Percentiles rank a stretch among this genome's conserved stretches.
Evolutionary conservation across 169 alveolate genomes (phyloP).

Genomic region (Babesia sp.): DNA sequence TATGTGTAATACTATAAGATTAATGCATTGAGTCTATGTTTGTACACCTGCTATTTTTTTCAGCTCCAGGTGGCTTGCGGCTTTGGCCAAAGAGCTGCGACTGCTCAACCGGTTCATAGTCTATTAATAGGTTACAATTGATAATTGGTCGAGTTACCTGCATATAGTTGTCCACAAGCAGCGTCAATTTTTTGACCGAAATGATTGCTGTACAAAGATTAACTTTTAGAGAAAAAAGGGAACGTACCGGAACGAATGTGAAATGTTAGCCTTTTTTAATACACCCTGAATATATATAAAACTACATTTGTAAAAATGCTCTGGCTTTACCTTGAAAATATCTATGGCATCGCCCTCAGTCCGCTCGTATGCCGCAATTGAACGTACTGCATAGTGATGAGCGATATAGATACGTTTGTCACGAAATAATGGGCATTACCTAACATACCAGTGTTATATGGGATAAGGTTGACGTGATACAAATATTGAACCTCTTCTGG

Average conservation of each 20-base stretch:
- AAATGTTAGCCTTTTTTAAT: constrained; percentile 43
- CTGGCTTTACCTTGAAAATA: constrained; percentile 24
- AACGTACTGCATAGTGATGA: constrained; percentile 18
- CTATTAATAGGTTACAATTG: background rate
- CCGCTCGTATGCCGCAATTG: constrained; percentile 33
- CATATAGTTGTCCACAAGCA: constrained; percentile 84
- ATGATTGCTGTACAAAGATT: constrained; percentile 64
- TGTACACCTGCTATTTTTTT: background rate
- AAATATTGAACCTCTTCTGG: constrained; percentile 69
- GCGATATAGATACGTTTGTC: background rate
- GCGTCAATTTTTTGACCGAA: constrained; percentile 83
- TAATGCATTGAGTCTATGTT: background rate
- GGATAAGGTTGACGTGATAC: constrained; percentile 73
- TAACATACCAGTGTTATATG: constrained; percentile 71
- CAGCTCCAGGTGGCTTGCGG: background rate
- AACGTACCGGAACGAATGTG: constrained; percentile 47
- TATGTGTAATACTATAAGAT: background rate
- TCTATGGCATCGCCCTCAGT: constrained; percentile 41
- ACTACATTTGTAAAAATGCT: background rate
- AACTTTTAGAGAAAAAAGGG: background rate
- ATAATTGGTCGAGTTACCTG: constrained; percentile 50
- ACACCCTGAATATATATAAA: constrained; percentile 15
- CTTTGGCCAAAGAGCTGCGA: constrained; percentile 9
- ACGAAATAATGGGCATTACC: background rate
- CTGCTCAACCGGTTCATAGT: constrained; percentile 39